Base-by-base conservation (phyloP, 2,329 filamentous ascomycete genomes). In the Lachnellula cervina region DNA sequence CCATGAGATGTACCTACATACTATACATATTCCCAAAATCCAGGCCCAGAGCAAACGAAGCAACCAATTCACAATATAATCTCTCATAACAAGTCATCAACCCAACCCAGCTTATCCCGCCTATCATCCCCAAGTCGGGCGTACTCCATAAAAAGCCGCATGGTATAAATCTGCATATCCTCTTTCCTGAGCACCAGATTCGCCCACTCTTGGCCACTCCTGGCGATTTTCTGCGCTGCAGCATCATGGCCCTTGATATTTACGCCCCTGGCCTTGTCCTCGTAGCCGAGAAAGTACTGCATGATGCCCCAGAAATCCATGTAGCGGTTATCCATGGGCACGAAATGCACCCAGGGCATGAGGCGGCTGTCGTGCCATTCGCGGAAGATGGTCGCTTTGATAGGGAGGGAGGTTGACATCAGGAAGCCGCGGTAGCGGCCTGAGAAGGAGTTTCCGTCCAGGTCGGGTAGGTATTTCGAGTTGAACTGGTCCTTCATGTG, bases 341-440 rank as follows among this genome's bases (percentile, higher is more conserved):
- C 85, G 64, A 90, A 93, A 70, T 94, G 89, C 65, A 84, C 82
- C 89, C 89, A 94, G 0, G 88, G 78, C 1, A 90, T 74, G 1
- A 94, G 74, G 1, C 89, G 78, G 46, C 79, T 80, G 68, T 92
- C 89, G 66, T 92, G 89, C 89, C 89, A 94, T 69, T 94, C 89
- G 8, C 81, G 79, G 73, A 86, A 94, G 32, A 93, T 74, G 0
- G 89, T 90, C 1, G 87, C 82, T 73, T 93, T 94, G 73, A 94
- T 82, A 0, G 87, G 87, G 4, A 92, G 70, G 2, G 80, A 84
- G 0, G 82, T 87, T 13, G 82, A 88, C 44, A 81, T 77, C 32
- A 93, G 73, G 69, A 92, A 90, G 0, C 80, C 82, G 2, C 85
- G 77, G 63, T 87, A 89, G 1, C 87, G 81, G 1, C 86, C 86